Base-by-base conservation (phyloP, 495 filamentous ascomycete genomes). In the Patellaria atrata region DNA sequence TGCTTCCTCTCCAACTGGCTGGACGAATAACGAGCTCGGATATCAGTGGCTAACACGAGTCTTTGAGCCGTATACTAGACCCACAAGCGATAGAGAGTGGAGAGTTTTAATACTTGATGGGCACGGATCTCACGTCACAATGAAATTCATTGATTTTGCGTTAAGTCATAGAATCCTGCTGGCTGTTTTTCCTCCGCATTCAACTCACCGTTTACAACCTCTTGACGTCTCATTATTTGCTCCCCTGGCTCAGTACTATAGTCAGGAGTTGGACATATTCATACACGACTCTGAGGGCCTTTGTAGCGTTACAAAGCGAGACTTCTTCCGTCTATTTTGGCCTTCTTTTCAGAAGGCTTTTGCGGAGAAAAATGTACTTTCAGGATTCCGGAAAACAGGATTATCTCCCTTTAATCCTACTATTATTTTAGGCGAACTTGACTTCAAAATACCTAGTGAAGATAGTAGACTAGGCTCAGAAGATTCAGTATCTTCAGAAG, bases 121-220 rank as follows among this genome's bases (percentile, higher is more conserved):
- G 3, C 34, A 48, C 34, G 30, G 36, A 2, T 47, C 35, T 25
- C 30, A 48, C 28, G 22, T 38, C 17, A 35, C 24, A 5, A 11
- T 26, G 11, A 14, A 37, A 24, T 45, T 45, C 26, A 15, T 42
- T 9, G 13, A 30, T 11, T 37, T 22, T 3, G 44, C 30, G 14
- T 22, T 30, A 14, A 12, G 41, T 14, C 25, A 41, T 33, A 49
- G 43, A 26, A 48, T 44, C 37, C 35, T 50, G 14, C 4, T 25
- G 27, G 21, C 28, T 18, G 40, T 17, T n/a, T 33, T 50, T 11
- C 40, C 38, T 19, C 29, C 28, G 0, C 35, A 48, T 28, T 34
- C 30, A 12, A 50, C 40, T 8, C 21, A 50, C 34, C 18, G 50
- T 16, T 21, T 50, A 14, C 34, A 51, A 18, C 41, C 46, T 21